Evolutionary conservation across 2,329 filamentous ascomycete genomes (phyloP).

Genomic region (Xylariaceae sp.): DNA sequence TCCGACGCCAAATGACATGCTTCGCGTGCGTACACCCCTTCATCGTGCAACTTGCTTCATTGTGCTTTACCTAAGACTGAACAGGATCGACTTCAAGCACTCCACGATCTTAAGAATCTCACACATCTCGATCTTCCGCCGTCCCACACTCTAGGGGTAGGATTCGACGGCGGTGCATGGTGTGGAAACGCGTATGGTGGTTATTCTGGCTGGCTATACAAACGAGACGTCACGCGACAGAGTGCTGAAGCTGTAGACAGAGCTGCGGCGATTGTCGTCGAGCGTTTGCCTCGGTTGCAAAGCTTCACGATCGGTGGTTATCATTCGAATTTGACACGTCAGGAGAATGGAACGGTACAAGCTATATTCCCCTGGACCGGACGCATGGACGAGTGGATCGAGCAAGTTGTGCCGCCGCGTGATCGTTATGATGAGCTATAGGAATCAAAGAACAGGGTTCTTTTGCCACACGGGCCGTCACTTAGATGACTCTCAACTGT

Average conservation of each 20-base stretch:
- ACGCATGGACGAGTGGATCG: slow-evolving; percentile 6
- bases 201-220: not conserved
- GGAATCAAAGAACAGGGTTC: too few relatives aligned
- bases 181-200: slow-evolving; percentile 9
- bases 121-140: slow-evolving; percentile 9
- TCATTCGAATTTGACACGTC: slow-evolving; percentile 3
- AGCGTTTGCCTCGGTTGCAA: slow-evolving; percentile 4
- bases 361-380: slow-evolving; percentile 10
- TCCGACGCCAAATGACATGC: too few relatives aligned
- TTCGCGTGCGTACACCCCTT: too few relatives aligned
- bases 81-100: not conserved
- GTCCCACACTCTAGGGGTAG: not conserved
- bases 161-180: slow-evolving; percentile 1
- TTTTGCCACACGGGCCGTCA: too few relatives aligned
- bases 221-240: not conserved
- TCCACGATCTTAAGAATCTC: slow-evolving; percentile 5
- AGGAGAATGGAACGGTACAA: slow-evolving; percentile 7
- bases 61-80: too few relatives aligned
- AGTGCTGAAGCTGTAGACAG: slow-evolving; percentile 1
- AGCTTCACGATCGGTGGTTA: slow-evolving; percentile 2
- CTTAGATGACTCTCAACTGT: too few relatives aligned
- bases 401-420: not conserved
- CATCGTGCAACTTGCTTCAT: too few relatives aligned
- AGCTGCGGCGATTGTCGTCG: slow-evolving; percentile 1
- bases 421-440: not conserved